Evolutionary conservation across 345 rosid genomes (phyloP).

Genomic region (Rubroshorea leprosula): DNA sequence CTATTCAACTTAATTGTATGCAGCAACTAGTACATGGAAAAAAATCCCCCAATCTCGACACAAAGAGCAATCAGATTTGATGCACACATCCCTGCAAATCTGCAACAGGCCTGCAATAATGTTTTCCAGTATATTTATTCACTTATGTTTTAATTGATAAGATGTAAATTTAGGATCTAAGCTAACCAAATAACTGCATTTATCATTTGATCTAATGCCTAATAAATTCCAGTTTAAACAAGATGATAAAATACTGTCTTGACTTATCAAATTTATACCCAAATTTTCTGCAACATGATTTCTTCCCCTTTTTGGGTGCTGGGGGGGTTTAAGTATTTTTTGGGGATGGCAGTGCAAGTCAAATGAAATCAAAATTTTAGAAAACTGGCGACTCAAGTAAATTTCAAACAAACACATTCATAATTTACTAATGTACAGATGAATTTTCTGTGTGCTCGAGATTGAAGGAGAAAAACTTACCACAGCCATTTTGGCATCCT

Average conservation of each 20-base stretch:
- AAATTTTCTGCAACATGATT: slow-evolving; percentile 1
- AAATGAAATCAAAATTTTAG: slow-evolving; percentile 1
- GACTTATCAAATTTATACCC: background rate
- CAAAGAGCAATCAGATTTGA: too few species aligned
- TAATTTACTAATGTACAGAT: slow-evolving; percentile 8
- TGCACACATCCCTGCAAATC: too few species aligned
- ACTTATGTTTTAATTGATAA: too few species aligned
- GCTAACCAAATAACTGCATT: too few species aligned
- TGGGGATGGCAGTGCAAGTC: too few species aligned
- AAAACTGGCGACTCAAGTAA: background rate
- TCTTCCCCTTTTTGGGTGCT: too few species aligned
- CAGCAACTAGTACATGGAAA: background rate
- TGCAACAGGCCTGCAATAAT: too few species aligned
- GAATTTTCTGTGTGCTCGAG: slow-evolving; percentile 1
- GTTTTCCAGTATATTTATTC: too few species aligned
- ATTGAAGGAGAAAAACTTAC: slow-evolving; percentile 24
- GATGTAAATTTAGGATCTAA: too few species aligned
- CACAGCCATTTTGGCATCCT: slow-evolving; percentile 19
- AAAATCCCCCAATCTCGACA: background rate
- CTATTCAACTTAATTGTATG: background rate
- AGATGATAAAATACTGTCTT: background rate
- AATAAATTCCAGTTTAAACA: too few species aligned
- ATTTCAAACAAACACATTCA: background rate
- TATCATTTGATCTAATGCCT: too few species aligned
- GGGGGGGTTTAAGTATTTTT: too few species aligned